Evolutionary conservation across 495 filamentous ascomycete species (phyloP).

Genomic region (Penicillium chermesinum): DNA sequence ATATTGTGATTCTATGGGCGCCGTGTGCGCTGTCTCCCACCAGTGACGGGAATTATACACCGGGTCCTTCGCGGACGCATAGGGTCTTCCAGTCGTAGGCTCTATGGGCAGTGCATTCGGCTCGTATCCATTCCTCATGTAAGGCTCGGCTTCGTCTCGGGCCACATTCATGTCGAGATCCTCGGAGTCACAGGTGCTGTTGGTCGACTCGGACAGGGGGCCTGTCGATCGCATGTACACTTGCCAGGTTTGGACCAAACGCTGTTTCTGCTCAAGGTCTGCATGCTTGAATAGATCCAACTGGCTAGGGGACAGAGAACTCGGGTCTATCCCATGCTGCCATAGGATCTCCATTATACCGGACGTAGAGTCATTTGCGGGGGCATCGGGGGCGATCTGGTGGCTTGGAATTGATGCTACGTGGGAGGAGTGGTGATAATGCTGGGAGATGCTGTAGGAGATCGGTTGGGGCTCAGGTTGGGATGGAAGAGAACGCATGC

Average conservation of each 20-base stretch:
- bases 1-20: constrained; percentile 57
- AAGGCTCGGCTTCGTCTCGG: constrained; percentile 52
- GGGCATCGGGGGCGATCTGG: not conserved
- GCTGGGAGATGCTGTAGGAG: constrained; percentile 65
- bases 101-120: constrained; percentile 28
- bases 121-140: constrained; percentile 67
- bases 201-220: not conserved
- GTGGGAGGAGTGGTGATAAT: constrained; percentile 71
- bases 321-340: constrained; percentile 50
- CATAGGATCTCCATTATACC: constrained; percentile 29
- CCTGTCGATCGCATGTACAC: constrained; percentile 41
- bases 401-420: constrained; percentile 17
- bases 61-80: constrained; percentile 56
- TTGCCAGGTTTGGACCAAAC: constrained; percentile 63
- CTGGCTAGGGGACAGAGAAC: constrained; percentile 51
- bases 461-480: constrained; percentile 30
- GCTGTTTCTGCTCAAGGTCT: constrained; percentile 50
- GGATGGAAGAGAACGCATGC: constrained; percentile 16
- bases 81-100: constrained; percentile 38
- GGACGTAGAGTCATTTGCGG: not conserved
- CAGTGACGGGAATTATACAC: constrained; percentile 50
- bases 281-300: constrained; percentile 57
- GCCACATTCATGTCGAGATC: constrained; percentile 46
- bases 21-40: constrained; percentile 40
- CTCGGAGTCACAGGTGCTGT: constrained; percentile 26